Percentiles rank a stretch among this genome's conserved stretches.
Conservation (phyloP, 805 yeast species). For the Candida pseudoglaebosa region DNA sequence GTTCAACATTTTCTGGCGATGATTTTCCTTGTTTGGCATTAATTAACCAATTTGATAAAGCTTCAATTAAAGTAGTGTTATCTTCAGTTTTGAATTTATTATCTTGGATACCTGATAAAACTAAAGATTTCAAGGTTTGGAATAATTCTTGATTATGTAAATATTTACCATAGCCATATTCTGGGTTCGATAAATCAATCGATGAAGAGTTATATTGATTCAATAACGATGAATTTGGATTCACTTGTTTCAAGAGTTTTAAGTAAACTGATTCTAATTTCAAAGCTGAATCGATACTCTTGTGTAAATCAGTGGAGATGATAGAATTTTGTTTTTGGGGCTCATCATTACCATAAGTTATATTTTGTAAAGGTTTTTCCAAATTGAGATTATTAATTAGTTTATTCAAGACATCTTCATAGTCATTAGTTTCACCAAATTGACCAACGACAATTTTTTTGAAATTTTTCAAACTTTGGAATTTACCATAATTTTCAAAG, state of each 20-base stretch:
- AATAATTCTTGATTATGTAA: constrained; percentile 54
- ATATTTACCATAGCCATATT: constrained; percentile 80
- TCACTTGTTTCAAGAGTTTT: constrained; percentile 69
- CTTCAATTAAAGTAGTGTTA: constrained; percentile 48
- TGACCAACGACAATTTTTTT: constrained; percentile 52
- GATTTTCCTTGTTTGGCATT: constrained; percentile 36
- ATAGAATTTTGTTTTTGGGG: constrained; percentile 26
- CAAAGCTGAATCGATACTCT: constrained; percentile 45
- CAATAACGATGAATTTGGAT: constrained; percentile 53
- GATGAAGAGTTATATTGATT: constrained; percentile 52
- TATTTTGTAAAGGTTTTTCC: constrained; percentile 56
- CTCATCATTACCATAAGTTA: constrained; percentile 51
- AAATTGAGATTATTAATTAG: constrained; percentile 51
- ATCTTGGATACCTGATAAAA: constrained; percentile 44
- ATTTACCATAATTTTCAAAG: constrained; percentile 52
- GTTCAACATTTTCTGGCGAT: constrained; percentile 22
- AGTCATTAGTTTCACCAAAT: constrained; percentile 45
- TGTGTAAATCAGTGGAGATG: constrained; percentile 18
- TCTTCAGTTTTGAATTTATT: constrained; percentile 41
- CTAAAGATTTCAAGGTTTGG: constrained; percentile 39
- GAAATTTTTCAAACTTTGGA: constrained; percentile 44
- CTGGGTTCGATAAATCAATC: constrained; percentile 61
- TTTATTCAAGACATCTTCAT: constrained; percentile 40
- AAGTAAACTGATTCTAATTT: constrained; percentile 71
- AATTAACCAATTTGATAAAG: constrained; percentile 68